These are phyloP conservation scores for Coniochaeta ligniaria DNA, from an alignment of 2,329 filamentous ascomycete species.

Conservation along the genomic window DNA sequence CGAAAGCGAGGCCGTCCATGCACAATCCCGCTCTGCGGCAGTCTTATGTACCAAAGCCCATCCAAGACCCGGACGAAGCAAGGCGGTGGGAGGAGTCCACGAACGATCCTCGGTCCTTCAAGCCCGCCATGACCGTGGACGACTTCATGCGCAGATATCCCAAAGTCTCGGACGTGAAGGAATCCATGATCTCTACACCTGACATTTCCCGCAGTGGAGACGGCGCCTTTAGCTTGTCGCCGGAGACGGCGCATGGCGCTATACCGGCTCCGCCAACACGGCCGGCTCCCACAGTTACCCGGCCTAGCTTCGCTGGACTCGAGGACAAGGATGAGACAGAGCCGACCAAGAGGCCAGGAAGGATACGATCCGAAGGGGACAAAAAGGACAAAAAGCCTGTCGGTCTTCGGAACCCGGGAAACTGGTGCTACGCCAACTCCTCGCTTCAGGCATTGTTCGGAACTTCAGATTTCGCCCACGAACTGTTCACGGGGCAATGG, in stretches of 20 bases:
- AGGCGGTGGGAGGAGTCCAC: conserved; percentile 73
- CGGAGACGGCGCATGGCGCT: conserved; percentile 3
- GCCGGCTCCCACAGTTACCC: conserved; percentile 60
- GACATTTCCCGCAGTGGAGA: conserved; percentile 8
- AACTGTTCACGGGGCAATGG: conserved; percentile 54
- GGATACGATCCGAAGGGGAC: neutral
- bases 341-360: no score
- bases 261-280: conserved; percentile 39
- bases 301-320: conserved; percentile 75
- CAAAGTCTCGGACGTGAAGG: conserved; percentile 53
- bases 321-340: conserved; percentile 26
- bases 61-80: conserved; percentile 71
- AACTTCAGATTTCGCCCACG: conserved; percentile 60
- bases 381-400: conserved; percentile 43
- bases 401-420: conserved; percentile 72
- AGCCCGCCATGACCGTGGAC: conserved; percentile 57
- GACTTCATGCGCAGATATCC: conserved; percentile 82
- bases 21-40: conserved; percentile 26
- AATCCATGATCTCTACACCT: conserved; percentile 48
- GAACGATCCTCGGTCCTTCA: conserved; percentile 40
- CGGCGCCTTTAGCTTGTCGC: conserved; percentile 7
- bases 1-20: conserved; percentile 42
- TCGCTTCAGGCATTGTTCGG: conserved; percentile 76
- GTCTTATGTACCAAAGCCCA: conserved; percentile 46
- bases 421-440: conserved; percentile 91